Evolutionary conservation across 352 stramenopile genomes (phyloP), one percentile per base, ranked within the genome.

Genomic region (Pilasporangium apinafurcum): DNA sequence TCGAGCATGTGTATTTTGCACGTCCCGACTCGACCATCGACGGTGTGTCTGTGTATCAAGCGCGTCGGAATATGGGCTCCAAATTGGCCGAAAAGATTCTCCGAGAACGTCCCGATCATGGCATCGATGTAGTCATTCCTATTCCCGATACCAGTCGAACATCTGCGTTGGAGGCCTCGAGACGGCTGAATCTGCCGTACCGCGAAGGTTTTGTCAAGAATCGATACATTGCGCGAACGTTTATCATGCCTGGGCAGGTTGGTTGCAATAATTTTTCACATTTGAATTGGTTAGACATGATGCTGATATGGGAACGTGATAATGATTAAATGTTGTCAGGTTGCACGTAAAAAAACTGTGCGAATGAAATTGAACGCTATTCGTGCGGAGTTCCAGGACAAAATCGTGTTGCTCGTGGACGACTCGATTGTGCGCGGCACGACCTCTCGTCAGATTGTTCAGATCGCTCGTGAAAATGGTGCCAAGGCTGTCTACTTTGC

Each of bases 1-100:
- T 99, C 62, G 97, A 99, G 78, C 98, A 99, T 69, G 96, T 99
- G 29, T 99, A 99, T 74, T 99, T 99, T 77, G 94, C 96, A 2
- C 87, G 97, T 30, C 97, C 97, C 7, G 97, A 99, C 72, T 98
- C 92, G 36, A 96, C 98, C 56, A 98, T 99, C 64, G 95, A 99
- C 65, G 95, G 95, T 31, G 92, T 99, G 14, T 97, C 88, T 20
- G 96, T 99, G 9, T 99, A 99, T 74, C 88, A 98, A 61, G 92
- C 96, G 14, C 80, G 96, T 21, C 85, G 97, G 22, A 98, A 98
- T 54, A 99, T 99, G 96, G 97, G 97, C 44, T 81, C 91, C 57
- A 98, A 98, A 75, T 83, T 99, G 13, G 97, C 96, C 0, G 79
- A 96, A 44, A 96, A 98, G 64, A 97, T 99, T 39, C 66, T 95